Percentiles rank a stretch among this genome's conserved stretches.
These are phyloP conservation scores for Testicularia cyperi DNA, from an alignment of 1,284 basidiomycete species.

Conservation along the genomic window DNA sequence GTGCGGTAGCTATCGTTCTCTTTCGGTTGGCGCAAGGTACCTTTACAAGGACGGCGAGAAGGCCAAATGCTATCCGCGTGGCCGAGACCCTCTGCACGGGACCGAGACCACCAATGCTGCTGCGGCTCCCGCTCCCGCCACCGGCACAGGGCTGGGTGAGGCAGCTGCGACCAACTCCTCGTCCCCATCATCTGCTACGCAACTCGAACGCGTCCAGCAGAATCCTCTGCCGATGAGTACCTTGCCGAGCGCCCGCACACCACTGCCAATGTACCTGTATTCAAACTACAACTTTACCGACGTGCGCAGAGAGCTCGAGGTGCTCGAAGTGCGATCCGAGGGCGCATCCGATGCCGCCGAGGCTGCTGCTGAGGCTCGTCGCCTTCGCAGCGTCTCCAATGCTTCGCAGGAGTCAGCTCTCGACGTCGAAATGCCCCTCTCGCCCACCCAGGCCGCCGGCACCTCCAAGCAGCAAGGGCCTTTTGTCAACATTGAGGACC, in stretches of 20 bases:
- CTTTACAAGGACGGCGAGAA: conserved; percentile 34
- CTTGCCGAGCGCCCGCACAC: conserved; percentile 2
- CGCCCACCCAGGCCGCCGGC: conserved; percentile 11
- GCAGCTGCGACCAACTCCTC: too few relatives aligned
- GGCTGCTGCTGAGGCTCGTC: conserved; percentile 1
- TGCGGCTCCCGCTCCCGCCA: not conserved
- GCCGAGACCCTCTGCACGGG: conserved; percentile 19
- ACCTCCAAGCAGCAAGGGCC: conserved; percentile 3
- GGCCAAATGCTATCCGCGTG: conserved; percentile 41
- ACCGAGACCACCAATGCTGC: not conserved
- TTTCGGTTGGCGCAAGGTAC: conserved; percentile 36
- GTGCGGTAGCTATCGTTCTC: conserved; percentile 49
- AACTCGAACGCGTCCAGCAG: conserved; percentile 19
- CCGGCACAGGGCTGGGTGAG: too few relatives aligned
- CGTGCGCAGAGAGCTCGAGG: conserved; percentile 52
- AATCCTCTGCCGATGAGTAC: conserved; percentile 38
- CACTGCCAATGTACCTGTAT: conserved; percentile 47
- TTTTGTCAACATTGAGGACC: conserved; percentile 34
- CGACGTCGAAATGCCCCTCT: conserved; percentile 22
- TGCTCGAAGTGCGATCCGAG: conserved; percentile 19
- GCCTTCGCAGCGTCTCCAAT: conserved; percentile 15
- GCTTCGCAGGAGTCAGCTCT: conserved; percentile 30
- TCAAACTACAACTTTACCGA: conserved; percentile 57
- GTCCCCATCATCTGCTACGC: not conserved
- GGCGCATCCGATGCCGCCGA: conserved; percentile 1